Evolutionary conservation across 2,329 filamentous ascomycete genomes (phyloP), one percentile per base, ranked within the genome.

Genomic region (Aspergillus felis): DNA sequence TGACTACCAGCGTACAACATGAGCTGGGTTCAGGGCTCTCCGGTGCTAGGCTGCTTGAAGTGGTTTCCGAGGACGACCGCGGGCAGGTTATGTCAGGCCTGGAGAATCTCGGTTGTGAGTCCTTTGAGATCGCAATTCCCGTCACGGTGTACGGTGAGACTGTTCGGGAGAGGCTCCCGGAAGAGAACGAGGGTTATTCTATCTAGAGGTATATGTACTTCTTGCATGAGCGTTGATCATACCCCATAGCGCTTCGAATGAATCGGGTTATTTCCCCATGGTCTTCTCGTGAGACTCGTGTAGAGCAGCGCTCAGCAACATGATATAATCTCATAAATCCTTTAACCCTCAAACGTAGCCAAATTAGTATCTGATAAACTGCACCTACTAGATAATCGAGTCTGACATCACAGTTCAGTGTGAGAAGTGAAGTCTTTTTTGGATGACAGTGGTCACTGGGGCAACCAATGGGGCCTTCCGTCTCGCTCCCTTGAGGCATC

Each of bases 41-140:
- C 2, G 76, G 76, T 12, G 67, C 66, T 55, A 81, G 82, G 3
- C 74, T 96, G n/a, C 75, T 96, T 44, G 92, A 96, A 70, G 85
- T 90, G 66, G 84, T 94, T 10, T 87, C 87, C 6, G 83, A 84
- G 52, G 91, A 96, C 69, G 90, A 95, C 63, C 82, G 91, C 46
- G 91, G 91, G 1, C 84, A 87, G 0, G 83, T 94, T 14, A 79
- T 92, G 53, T 90, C 91, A 17, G 90, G 90, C 0, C 84, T 88
- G 52, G 90, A 96, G 76, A 86, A 86, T 61, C 68, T 96, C 53
- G 82, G 87, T 8, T 93, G 91, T 66, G 92, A 96, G 78, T 95
- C 90, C 66, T 96, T 96, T 74, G 92, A 96, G 74, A 89, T 96
- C 49, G 85, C 87, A 35, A 91, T 96, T 49, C 92, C 92, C 27